Base-by-base conservation (phyloP, 139 green algal species). In the Gonium pectorale region DNA sequence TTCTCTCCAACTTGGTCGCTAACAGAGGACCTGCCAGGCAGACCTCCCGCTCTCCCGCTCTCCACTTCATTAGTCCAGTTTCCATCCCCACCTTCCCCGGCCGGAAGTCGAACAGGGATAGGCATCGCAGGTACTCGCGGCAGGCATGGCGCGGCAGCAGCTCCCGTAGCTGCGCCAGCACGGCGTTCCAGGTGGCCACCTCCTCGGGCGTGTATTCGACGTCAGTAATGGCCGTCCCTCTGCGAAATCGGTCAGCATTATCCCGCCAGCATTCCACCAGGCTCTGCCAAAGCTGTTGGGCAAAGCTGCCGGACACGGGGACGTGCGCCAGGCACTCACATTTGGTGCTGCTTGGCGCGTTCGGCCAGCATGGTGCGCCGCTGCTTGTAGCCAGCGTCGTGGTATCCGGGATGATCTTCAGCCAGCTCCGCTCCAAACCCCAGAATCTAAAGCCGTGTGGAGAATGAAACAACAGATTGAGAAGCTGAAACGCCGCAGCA, bases 131-230 rank as follows among this genome's bases (percentile, higher is more conserved):
- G 72, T 88, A 95, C 70, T 94, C 85, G 21, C 83, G 81, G 92
- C 96, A 99, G 0, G 96, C 96, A 60, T 97, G 88, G 24, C 56
- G 78, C 1, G 93, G 93, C 70, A 96, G 94, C 33, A 98, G 91
- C 17, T 80, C 29, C 29, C 68, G 49, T 75, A 98, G 93, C 90
- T 96, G 70, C 8, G 21, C 29, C 77, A 97, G 67, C 13, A 95
- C 95, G 0, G 81, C 79, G 11, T 81, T 66, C 96, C 96, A 99
- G 13, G 93, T 91, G 5, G 49, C 54, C 33, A 90, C 59, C 88
- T 99, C 96, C 44, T 95, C 90, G 1, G 86, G 19, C 0, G 73
- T 93, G 90, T 98, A 98, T 0, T 91, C 71, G 27, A 98, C 89
- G 29, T 68, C 35, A 0, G 94, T 93, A 43, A 98, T 97, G 51